Evolutionary conservation across 441 rosid species (phyloP).

Genomic region (Erysimum cheiri): DNA sequence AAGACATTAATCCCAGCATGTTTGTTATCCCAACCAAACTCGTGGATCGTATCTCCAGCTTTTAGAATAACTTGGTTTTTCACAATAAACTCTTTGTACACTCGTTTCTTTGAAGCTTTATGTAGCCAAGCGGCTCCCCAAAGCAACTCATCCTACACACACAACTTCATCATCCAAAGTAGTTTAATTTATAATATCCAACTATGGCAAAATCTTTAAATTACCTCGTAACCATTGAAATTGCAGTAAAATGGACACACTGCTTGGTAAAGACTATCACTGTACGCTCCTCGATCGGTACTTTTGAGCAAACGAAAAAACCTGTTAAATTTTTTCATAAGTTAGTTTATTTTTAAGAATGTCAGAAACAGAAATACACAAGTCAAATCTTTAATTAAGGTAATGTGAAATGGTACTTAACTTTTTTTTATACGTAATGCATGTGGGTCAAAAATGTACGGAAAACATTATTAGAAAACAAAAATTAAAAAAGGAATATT

Average conservation of each 20-base stretch:
- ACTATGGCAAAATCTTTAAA: background rate
- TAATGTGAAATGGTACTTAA: background rate
- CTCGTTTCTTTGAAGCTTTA: constrained; percentile 59
- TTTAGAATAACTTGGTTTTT: constrained; percentile 43
- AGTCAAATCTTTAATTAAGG: background rate
- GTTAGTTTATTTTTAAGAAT: background rate
- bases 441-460: constrained; percentile 26
- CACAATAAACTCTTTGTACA: constrained; percentile 50
- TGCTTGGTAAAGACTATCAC: constrained; percentile 53
- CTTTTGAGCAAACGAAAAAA: constrained; percentile 62
- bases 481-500: constrained; percentile 9
- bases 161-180: constrained; percentile 30
- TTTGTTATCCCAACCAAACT: constrained; percentile 84
- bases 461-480: constrained; percentile 17
- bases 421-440: background rate
- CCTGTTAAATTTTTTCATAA: constrained; percentile 34
- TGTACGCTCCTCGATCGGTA: constrained; percentile 63
- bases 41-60: constrained; percentile 54
- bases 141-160: constrained; percentile 64
- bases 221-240: constrained; percentile 73
- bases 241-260: constrained; percentile 80
- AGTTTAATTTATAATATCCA: constrained; percentile 15
- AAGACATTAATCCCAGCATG: constrained; percentile 65
- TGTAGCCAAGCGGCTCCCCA: constrained; percentile 78
- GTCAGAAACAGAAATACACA: background rate